Conservation (phyloP, 148 eudicot species). For the Amaranthus palmeri region DNA sequence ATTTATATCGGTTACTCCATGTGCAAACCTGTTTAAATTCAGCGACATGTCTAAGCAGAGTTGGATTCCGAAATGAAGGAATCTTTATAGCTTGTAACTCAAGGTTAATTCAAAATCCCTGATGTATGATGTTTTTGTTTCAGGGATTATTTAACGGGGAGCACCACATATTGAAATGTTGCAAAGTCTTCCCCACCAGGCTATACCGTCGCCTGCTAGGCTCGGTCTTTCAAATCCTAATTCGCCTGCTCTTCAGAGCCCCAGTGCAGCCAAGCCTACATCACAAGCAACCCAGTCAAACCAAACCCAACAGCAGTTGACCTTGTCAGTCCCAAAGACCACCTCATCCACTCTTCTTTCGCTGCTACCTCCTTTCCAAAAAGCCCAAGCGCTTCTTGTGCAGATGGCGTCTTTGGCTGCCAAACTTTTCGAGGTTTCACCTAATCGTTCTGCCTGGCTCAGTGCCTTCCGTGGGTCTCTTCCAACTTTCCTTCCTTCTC, state of each 20-base stretch:
- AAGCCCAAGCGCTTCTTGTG: slow-evolving; percentile 73
- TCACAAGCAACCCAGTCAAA: slow-evolving; percentile 56
- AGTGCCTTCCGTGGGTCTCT: slow-evolving; percentile 77
- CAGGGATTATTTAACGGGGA: slow-evolving; percentile 3
- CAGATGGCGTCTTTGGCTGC: slow-evolving; percentile 81
- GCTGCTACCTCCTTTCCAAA: slow-evolving; percentile 81
- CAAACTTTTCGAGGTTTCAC: slow-evolving; percentile 76
- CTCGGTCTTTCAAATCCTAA: slow-evolving; percentile 85
- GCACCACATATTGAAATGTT: slow-evolving; percentile 20
- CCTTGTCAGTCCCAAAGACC: slow-evolving; percentile 31
- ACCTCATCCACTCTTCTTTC: slow-evolving; percentile 69
- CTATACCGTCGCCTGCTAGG: slow-evolving; percentile 81
- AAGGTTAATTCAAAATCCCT: background rate
- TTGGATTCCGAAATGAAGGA: too few relatives aligned
- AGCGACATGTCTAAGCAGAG: too few relatives aligned
- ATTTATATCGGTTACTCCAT: too few relatives aligned
- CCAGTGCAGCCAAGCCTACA: slow-evolving; percentile 53
- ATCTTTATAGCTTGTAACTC: background rate
- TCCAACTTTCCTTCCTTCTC: slow-evolving; percentile 66
- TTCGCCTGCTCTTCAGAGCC: slow-evolving; percentile 76
- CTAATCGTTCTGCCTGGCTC: slow-evolving; percentile 75
- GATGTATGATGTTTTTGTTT: background rate
- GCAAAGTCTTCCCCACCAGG: slow-evolving; percentile 42
- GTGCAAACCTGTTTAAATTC: too few relatives aligned
- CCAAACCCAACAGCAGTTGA: slow-evolving; percentile 40